A percentile compares a stretch with the other conserved stretches of the same genome.
Evolutionary conservation across 768 basidiomycete genomes (phyloP).

Genomic region (Neoboletus subvelutipes): DNA sequence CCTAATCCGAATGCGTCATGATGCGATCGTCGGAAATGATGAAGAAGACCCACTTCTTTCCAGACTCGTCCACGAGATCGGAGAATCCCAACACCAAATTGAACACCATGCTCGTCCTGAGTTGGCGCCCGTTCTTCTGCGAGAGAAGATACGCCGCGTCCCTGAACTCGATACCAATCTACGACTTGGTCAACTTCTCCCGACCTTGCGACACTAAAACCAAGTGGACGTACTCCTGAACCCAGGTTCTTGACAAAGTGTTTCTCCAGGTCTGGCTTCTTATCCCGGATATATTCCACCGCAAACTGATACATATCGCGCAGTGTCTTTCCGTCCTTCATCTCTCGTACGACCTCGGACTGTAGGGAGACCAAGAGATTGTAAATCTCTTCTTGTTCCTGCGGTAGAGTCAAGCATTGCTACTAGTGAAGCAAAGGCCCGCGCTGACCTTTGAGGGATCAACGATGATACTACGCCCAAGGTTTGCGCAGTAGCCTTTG

Average conservation of each 20-base stretch:
- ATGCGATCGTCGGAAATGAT: background rate
- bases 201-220: background rate
- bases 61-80: constrained; percentile 72
- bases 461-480: constrained; percentile 93
- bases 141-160: constrained; percentile 84
- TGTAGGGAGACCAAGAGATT: constrained; percentile 76
- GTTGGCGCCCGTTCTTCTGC: constrained; percentile 67
- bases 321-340: constrained; percentile 75
- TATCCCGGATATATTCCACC: constrained; percentile 64
- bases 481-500: constrained; percentile 89
- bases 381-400: constrained; percentile 94
- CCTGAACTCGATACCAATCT: constrained; percentile 97
- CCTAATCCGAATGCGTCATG: constrained; percentile 38
- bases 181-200: constrained; percentile 1
- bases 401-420: constrained; percentile 2
- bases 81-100: constrained; percentile 84
- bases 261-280: constrained; percentile 80
- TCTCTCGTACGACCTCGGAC: constrained; percentile 64
- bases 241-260: constrained; percentile 88
- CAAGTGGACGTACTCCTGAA: constrained; percentile 63
- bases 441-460: constrained; percentile 76
- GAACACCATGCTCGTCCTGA: constrained; percentile 83
- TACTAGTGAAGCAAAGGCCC: background rate
- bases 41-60: constrained; percentile 61
- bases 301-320: constrained; percentile 85